These are phyloP conservation scores for Scutellaria minor DNA, from an alignment of 257 asterid genomes.

Conservation along the genomic window DNA sequence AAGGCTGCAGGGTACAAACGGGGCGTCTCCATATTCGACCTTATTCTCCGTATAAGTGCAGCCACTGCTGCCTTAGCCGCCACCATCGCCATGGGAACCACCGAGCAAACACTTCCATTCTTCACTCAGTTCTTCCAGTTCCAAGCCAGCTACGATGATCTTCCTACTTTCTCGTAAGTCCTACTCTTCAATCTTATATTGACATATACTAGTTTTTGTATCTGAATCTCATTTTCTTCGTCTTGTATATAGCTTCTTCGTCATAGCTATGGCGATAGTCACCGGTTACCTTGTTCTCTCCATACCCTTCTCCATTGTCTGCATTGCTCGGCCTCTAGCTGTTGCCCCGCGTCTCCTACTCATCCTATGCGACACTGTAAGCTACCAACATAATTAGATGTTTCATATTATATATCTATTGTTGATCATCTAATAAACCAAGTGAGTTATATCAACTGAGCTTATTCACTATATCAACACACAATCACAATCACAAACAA, in stretches of 20 bases:
- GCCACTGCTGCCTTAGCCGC: conserved; percentile 69
- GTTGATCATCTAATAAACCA: too few relatives aligned
- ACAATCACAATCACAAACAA: too few relatives aligned
- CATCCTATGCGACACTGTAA: conserved; percentile 65
- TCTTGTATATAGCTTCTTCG: conserved; percentile 63
- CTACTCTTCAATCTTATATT: background rate
- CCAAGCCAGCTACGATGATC: conserved; percentile 80
- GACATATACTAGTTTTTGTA: background rate
- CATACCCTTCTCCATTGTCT: conserved; percentile 69
- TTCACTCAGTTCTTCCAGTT: conserved; percentile 96
- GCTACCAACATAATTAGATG: background rate
- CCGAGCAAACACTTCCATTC: conserved; percentile 89
- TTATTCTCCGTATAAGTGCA: conserved; percentile 69
- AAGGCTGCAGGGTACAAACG: conserved; percentile 48
- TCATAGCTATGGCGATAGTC: conserved; percentile 59
- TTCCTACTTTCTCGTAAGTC: conserved; percentile 77
- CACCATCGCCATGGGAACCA: conserved; percentile 71
- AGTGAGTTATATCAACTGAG: too few relatives aligned
- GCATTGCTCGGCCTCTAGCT: conserved; percentile 51
- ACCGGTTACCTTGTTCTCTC: conserved; percentile 69
- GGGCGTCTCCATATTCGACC: conserved; percentile 72
- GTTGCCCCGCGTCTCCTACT: conserved; percentile 49
- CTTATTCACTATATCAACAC: too few relatives aligned
- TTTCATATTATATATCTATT: too few relatives aligned
- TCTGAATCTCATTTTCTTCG: background rate